Base-by-base conservation (phyloP, 73 alveolate species). In the Paramecium caudatum region DNA sequence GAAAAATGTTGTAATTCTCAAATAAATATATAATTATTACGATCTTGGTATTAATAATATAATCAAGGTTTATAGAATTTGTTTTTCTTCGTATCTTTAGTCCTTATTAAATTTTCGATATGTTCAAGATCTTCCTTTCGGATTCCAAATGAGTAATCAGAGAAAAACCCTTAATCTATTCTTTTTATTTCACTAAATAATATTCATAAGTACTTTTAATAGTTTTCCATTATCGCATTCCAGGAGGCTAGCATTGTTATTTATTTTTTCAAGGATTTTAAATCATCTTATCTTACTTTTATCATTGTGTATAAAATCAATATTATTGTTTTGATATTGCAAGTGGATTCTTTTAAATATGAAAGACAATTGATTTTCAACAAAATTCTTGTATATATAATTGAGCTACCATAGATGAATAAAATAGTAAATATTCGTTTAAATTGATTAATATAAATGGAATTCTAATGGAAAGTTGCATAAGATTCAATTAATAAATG, bases 51-150 rank as follows among this genome's bases (percentile, higher is more conserved):
- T n/a, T n/a, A n/a, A n/a, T n/a, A n/a, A 55, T 23, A 23, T 55
- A 55, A 55, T 55, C 80, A 55, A 55, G 80, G 80, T 55, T 55
- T 55, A 55, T 10, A 55, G 30, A 55, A 55, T 55, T 55, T 23
- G n/a, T 55, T 55, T 43, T 55, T 55, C 30, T 23, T 23, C 13
- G 80, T 27, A 55, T 55, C 80, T 55, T 15, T 55, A 2, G 23
- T 55, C 30, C 30, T 43, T 10, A 55, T 55, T 23, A 55, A 3
- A 27, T 10, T 55, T 55, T 55, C 23, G 3, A 55, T 55, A 8
- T 10, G 36, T 27, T 37, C 45, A 55, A 55, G 23, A 55, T 55
- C 80, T 23, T 55, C 80, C 10, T 21, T 55, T 55, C 80, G 36
- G 30, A 55, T 16, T 1, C 80, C 45, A 1, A 27, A 27, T 5